A percentile compares a stretch with the other conserved stretches of the same genome.
These are phyloP conservation scores for Pyrus pyrifolia DNA, from an alignment of 306 rosid genomes.

Conservation along the genomic window DNA sequence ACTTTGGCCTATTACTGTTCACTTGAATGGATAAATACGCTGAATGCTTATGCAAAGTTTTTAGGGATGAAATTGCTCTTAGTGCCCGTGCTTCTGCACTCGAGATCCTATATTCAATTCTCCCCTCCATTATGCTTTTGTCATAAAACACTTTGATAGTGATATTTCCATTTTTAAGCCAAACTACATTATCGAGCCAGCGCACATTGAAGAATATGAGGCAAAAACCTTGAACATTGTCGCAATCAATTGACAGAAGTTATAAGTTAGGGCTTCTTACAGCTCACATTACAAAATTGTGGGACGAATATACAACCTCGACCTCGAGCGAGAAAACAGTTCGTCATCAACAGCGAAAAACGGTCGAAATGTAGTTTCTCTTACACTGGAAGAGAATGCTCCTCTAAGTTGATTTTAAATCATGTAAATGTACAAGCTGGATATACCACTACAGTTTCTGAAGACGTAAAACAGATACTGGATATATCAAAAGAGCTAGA, in stretches of 20 bases:
- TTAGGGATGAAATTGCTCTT: no score
- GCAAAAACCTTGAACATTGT: neutral
- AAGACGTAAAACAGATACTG: neutral
- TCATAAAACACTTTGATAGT: neutral
- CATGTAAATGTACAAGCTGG: conserved; percentile 38
- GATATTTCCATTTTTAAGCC: neutral
- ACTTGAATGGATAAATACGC: no score
- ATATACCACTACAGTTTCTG: conserved; percentile 13
- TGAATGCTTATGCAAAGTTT: no score
- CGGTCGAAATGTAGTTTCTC: neutral
- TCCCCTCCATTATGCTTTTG: no score
- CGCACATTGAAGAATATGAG: neutral
- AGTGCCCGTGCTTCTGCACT: no score
- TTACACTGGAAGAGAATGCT: neutral
- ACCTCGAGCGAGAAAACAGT: neutral
- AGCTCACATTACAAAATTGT: neutral
- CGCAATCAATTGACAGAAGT: neutral
- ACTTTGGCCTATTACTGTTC: no score
- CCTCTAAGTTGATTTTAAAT: conserved; percentile 13
- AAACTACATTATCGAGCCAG: neutral
- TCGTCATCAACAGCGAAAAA: neutral
- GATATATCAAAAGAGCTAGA: conserved; percentile 9
- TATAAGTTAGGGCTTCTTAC: no score
- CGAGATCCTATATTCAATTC: no score
- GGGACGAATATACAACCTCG: neutral